Evolutionary conservation across 2,329 filamentous ascomycete species (phyloP), one percentile per base, ranked within the genome.

Genomic region (Pseudocercospora eumusae): DNA sequence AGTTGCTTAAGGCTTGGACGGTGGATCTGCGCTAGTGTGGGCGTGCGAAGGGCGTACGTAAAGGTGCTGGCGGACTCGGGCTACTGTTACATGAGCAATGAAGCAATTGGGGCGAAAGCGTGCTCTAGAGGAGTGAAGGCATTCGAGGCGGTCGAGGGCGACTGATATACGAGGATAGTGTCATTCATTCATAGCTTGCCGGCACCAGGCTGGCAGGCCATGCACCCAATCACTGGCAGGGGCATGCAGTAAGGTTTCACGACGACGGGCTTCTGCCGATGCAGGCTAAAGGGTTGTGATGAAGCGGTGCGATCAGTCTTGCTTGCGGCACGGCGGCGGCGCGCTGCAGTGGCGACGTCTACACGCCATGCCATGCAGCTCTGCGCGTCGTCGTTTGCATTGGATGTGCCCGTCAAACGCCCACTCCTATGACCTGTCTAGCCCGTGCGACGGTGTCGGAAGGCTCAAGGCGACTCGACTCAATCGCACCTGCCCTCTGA

Each of bases 81-180:
- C 47, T 52, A 33, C 52, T 33, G 28, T 54, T 54, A 40, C 52
- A 40, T 10, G 36, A 40, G 28, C n/a, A 18, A 21, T 18, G 52
- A 28, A 13, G 52, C 28, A 40, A 18, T 27, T 25, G 13, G 21
- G 13, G 31, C n/a, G 28, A 15, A 10, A 54, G 23, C 23, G 49
- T 53, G 49, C 11, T 13, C 13, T 18, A 4, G 23, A 53, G 52
- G 28, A 54, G 52, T 18, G 52, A 36, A 31, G 27, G 28, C 28
- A 25, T 21, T 13, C n/a, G 13, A 52, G 52, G 28, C 52, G 52
- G 52, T 54, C 52, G 52, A 54, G 52, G 52, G 31, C 52, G 52
- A 54, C 9, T 40, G 52, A 40, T 33, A 54, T 54, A 54, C 52
- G 50, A 54, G 50, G 50, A 36, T 54, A 40, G 52, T 40, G 21